Percentiles rank a stretch among this genome's conserved stretches.
Evolutionary conservation across 257 asterid genomes (phyloP).

Genomic region (Solanum sejunctum): DNA sequence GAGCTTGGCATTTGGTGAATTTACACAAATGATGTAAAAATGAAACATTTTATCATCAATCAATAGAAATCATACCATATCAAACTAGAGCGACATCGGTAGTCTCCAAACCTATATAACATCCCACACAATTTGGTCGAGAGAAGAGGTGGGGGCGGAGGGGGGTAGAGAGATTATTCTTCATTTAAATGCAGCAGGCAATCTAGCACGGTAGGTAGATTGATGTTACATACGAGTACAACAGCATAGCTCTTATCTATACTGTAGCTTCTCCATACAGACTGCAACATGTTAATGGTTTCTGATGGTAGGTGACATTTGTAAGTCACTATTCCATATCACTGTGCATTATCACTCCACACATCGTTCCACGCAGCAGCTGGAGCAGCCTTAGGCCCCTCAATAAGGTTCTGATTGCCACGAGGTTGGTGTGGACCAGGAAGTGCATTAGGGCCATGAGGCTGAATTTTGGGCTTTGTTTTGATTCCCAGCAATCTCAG

Average conservation of each 20-base stretch:
- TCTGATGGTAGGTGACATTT: not conserved
- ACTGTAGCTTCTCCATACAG: not conserved
- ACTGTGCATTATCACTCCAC: slow-evolving; percentile 46
- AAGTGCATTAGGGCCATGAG: slow-evolving; percentile 57
- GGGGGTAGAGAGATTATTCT: not conserved
- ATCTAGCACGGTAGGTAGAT: not conserved
- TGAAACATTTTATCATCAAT: not conserved
- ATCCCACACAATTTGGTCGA: not conserved
- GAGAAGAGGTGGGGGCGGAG: not conserved
- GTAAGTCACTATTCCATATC: not conserved
- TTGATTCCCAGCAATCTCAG: slow-evolving; percentile 70
- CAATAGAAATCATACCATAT: not conserved
- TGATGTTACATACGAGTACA: not conserved
- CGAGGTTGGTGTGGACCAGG: slow-evolving; percentile 51
- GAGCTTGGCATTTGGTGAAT: not conserved
- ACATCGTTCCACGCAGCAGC: slow-evolving; percentile 65
- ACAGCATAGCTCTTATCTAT: not conserved
- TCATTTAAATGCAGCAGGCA: not conserved
- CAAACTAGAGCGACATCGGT: not conserved
- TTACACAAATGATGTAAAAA: not conserved
- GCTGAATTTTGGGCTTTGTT: slow-evolving; percentile 46
- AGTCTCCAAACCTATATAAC: not conserved
- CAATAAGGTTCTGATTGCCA: slow-evolving; percentile 39
- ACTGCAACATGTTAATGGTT: not conserved
- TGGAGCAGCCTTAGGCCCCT: slow-evolving; percentile 70